A percentile compares a stretch with the other conserved stretches of the same genome.
phyloP scores from a whole-genome alignment of 1,139 yeast species.

The Debaryomycetaceae sp. region DNA sequence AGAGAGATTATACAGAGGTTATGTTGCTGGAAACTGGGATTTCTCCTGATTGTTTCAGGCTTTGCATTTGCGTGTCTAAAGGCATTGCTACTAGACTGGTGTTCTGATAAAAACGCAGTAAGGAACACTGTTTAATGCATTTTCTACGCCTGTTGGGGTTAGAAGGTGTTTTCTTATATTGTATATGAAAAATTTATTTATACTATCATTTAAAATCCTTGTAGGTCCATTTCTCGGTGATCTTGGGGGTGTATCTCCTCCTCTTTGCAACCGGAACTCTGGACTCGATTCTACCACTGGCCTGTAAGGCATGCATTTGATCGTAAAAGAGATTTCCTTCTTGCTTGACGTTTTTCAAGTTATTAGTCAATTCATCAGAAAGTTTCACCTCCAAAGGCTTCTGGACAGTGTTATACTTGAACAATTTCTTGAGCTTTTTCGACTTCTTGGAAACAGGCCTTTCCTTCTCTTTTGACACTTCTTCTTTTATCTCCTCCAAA shows the following conservation, averaged over 20 bases:
- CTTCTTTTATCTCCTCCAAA: conserved; percentile 48
- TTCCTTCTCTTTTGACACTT: conserved; percentile 25
- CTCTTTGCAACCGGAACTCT: conserved; percentile 69
- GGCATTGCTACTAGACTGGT: neutral
- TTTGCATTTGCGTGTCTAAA: conserved; percentile 1
- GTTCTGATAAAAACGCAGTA: neutral
- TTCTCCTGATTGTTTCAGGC: conserved; percentile 22
- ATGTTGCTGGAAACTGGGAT: conserved; percentile 48
- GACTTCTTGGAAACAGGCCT: conserved; percentile 16
- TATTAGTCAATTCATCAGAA: conserved; percentile 83
- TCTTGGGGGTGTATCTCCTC: conserved; percentile 65
- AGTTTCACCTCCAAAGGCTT: conserved; percentile 81
- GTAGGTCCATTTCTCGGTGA: conserved; percentile 89
- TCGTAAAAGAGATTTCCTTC: conserved; percentile 89
- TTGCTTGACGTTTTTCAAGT: conserved; percentile 78
- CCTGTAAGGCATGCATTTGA: conserved; percentile 76
- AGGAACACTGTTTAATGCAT: neutral
- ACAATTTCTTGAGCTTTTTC: conserved; percentile 32
- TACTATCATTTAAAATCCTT: conserved; percentile 68
- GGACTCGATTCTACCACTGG: conserved; percentile 82
- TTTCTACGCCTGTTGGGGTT: neutral
- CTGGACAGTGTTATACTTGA: conserved; percentile 57
- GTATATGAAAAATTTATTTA: neutral
- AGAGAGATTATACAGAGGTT: conserved; percentile 50
- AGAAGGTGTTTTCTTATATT: neutral